Evolutionary conservation across 371 early-diverging fungal species (phyloP), one percentile per base, ranked within the genome.

Genomic region (Mortierella sp.): DNA sequence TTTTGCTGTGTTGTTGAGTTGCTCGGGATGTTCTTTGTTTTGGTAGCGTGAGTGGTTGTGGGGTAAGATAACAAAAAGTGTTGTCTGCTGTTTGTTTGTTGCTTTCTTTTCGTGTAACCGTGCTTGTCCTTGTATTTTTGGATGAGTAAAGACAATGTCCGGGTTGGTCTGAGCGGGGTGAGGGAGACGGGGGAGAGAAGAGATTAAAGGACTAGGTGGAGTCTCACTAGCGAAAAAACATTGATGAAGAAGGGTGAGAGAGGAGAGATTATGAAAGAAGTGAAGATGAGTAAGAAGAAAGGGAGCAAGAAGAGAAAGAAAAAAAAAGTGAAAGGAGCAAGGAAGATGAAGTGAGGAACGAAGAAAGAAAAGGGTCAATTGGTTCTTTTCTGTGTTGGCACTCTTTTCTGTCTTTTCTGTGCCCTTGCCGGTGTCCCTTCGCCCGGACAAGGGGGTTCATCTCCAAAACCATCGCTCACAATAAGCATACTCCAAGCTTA

Each of bases 341-440:
- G 19, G 48, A 22, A 48, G n/a, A n/a, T n/a, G 22, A n/a, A n/a
- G 48, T 48, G n/a, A n/a, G 22, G 3, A 8, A 48, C 19, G 48
- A n/a, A n/a, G 7, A 48, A n/a, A 8, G 1, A 48, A 48, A 55
- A 13, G 29, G 29, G 29, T 5, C 19, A 55, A 14, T 53, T 55
- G 31, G 34, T 29, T 55, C 6, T 11, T 10, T 31, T 29, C 31
- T 61, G 37, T 50, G 50, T 50, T 50, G 22, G 22, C 34, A 14
- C 9, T 19, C 55, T 24, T 61, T 7, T 19, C 53, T 53, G 52
- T 6, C 11, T 61, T 45, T 22, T 48, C 48, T 50, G 8, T 22
- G 37, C 61, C 61, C 61, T 61, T 61, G 61, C 22, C 37, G 61
- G 39, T 61, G 61, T 34, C 37, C 34, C 61, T 61, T 61, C 61